Evolutionary conservation across 2,329 filamentous ascomycete species (phyloP), one percentile per base, ranked within the genome.

Genomic region (Aciculosporium take): DNA sequence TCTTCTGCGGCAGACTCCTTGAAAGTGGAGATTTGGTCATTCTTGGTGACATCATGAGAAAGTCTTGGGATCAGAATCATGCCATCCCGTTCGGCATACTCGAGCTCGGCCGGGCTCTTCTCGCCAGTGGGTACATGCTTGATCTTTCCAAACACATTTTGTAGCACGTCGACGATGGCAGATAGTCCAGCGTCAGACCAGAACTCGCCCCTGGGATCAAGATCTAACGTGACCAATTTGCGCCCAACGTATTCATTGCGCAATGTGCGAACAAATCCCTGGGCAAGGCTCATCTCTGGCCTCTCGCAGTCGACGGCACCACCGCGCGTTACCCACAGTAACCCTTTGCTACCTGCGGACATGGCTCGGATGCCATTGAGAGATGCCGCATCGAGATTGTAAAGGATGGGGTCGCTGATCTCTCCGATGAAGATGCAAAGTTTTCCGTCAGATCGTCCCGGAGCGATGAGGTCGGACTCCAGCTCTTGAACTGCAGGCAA

Each of bases 371-470:
- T 38, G 1, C n/a, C 37, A n/a, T 42, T 31, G 3, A 45, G 18
- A 4, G 29, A 9, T 3, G 24, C 36, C 7, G 24, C 1, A 15
- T 42, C 40, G 4, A 42, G 17, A n/a, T 40, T 18, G 13, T 12
- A 13, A 4, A 39, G 21, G n/a, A 30, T 28, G 9, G 32, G 37
- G 1, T 41, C 31, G 2, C 43, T 42, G 6, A 49, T 37, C 37
- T 49, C 48, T 13, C 43, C 43, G 4, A 45, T 13, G 15, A 45
- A 45, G 5, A 45, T 15, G 28, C 40, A 42, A 7, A 40, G 13
- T 31, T 42, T 42, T 2, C 18, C 34, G 7, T 13, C 5, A 13
- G 20, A 34, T 18, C 32, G 21, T 17, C 17, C 15, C 20, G 32
- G 13, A 15, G 32, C 8, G 12, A 17, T 18, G n/a, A 18, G 9